These are phyloP conservation scores for Ophiostoma tasmaniense DNA, from an alignment of 2,329 filamentous ascomycete genomes.

Conservation along the genomic window DNA sequence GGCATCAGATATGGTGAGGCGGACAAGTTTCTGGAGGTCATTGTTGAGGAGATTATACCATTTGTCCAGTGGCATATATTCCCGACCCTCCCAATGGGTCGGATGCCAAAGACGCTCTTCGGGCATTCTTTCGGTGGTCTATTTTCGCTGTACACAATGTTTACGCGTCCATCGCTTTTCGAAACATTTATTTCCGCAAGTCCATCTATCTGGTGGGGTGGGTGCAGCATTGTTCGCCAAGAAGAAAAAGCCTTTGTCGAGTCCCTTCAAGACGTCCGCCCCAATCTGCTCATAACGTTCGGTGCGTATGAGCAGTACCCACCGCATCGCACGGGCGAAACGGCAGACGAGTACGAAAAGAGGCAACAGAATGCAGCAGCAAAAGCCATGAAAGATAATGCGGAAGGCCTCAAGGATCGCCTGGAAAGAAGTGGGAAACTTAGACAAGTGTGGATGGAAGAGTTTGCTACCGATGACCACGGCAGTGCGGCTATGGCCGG, in stretches of 20 bases:
- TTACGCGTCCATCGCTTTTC: neutral
- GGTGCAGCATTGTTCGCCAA: neutral
- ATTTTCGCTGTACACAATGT: constrained; percentile 13
- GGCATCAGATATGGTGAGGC: neutral
- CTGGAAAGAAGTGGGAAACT: neutral
- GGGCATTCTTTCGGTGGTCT: neutral
- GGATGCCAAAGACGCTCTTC: neutral
- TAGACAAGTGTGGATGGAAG: neutral
- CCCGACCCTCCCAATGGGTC: neutral
- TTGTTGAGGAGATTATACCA: neutral
- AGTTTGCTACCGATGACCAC: neutral
- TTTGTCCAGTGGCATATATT: neutral
- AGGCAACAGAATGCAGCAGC: neutral
- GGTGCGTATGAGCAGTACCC: neutral
- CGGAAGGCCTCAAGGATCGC: neutral
- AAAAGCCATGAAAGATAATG: neutral
- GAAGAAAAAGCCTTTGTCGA: neutral
- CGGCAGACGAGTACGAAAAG: neutral
- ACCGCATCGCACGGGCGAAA: neutral
- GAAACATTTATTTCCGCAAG: neutral
- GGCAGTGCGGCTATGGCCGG: neutral
- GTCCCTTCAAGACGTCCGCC: neutral
- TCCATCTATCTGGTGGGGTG: neutral
- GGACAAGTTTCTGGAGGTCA: neutral
- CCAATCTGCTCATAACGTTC: neutral